A percentile compares a stretch with the other conserved stretches of the same genome.
phyloP scores from a whole-genome alignment of 441 rosid species.

The Theobroma grandiflorum region DNA sequence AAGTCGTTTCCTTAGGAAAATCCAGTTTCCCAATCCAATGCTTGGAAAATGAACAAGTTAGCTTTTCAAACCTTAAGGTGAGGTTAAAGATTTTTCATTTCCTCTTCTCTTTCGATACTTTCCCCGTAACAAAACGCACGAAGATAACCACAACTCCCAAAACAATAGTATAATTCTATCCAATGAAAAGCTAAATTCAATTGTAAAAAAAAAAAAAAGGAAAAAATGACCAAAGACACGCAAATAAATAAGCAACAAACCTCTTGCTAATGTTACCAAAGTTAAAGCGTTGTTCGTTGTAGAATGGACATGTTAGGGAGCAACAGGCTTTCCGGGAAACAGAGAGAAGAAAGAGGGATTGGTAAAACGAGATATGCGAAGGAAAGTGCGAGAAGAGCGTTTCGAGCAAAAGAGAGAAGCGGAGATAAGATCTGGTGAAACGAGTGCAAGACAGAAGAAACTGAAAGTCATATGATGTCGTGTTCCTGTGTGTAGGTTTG shows the following conservation, averaged over 20 bases:
- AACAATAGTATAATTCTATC: neutral
- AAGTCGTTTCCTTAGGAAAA: neutral
- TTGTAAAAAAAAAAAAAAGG: neutral
- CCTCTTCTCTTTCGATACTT: neutral
- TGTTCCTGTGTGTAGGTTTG: neutral
- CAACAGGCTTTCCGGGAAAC: neutral
- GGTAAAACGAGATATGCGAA: conserved; percentile 7
- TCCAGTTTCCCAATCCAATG: conserved; percentile 9
- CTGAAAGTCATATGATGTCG: neutral
- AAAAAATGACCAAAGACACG: neutral
- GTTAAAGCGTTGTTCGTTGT: neutral
- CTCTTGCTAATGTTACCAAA: neutral
- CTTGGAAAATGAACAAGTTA: neutral
- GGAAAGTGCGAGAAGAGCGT: conserved; percentile 37
- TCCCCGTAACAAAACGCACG: conserved; percentile 9
- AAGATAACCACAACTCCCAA: neutral
- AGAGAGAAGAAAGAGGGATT: conserved; percentile 1
- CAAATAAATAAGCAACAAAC: neutral
- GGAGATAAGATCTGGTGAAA: conserved; percentile 20
- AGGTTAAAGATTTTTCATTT: neutral
- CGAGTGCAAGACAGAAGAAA: neutral
- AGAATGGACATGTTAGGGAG: conserved; percentile 8
- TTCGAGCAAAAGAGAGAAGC: conserved; percentile 21
- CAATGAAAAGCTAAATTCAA: neutral
- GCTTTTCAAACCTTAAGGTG: neutral